A percentile compares a stretch with the other conserved stretches of the same genome.
Evolutionary conservation across 805 yeast genomes (phyloP).

Genomic region (Zygoascus bituminiphila): DNA sequence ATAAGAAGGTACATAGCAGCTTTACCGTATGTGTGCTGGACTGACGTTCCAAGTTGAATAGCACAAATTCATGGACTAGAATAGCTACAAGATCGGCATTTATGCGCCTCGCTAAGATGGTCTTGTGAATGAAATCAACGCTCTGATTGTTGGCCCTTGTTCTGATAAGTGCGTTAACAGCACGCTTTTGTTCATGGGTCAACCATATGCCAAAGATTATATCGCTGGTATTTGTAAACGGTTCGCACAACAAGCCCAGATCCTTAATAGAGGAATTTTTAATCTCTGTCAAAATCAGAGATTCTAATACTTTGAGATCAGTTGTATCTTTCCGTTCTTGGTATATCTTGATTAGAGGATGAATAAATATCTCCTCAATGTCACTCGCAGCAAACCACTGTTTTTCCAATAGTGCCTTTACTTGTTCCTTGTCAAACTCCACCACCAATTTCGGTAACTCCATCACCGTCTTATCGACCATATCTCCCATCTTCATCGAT

Average conservation of each 20-base stretch:
- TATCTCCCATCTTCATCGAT: not conserved
- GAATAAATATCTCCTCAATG: not conserved
- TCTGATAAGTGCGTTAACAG: slow-evolving; percentile 9
- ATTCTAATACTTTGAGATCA: not conserved
- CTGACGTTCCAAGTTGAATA: slow-evolving; percentile 9
- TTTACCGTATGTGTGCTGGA: slow-evolving; percentile 4
- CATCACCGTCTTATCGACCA: not conserved
- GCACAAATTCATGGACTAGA: slow-evolving; percentile 16
- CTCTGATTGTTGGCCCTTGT: slow-evolving; percentile 11
- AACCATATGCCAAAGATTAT: not conserved
- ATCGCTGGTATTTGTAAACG: not conserved
- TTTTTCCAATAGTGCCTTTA: not conserved
- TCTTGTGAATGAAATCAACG: slow-evolving; percentile 13
- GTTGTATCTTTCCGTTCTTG: not conserved
- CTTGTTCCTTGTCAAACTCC: not conserved
- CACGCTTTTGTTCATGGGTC: not conserved
- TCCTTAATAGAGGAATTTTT: not conserved
- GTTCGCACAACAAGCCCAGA: not conserved
- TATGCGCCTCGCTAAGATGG: slow-evolving; percentile 5
- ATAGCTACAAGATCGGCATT: slow-evolving; percentile 10
- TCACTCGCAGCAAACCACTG: slow-evolving; percentile 6
- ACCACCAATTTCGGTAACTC: not conserved
- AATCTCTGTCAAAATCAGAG: not conserved
- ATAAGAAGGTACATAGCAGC: slow-evolving; percentile 12
- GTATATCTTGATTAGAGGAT: not conserved